These are phyloP conservation scores for Sclerotinia glacialis DNA, from an alignment of 2,329 filamentous ascomycete genomes.

Conservation along the genomic window DNA sequence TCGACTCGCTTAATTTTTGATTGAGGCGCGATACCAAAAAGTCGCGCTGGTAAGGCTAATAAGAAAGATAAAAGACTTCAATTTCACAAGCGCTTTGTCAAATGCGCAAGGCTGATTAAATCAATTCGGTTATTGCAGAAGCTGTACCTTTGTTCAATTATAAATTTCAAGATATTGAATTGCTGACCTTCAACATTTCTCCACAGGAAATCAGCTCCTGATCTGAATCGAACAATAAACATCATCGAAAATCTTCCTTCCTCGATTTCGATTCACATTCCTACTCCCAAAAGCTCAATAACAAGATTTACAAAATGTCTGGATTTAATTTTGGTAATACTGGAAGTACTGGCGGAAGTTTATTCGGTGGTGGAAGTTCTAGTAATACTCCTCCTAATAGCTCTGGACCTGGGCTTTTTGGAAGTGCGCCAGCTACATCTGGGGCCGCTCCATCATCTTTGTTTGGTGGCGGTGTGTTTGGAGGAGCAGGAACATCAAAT, in stretches of 20 bases:
- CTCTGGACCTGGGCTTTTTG: slow-evolving; percentile 20
- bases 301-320: slow-evolving; percentile 32
- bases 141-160: slow-evolving; percentile 20
- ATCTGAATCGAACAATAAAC: slow-evolving; percentile 8
- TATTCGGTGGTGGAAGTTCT: slow-evolving; percentile 16
- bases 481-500: slow-evolving; percentile 6
- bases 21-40: slow-evolving; percentile 21
- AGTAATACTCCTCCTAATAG: slow-evolving; percentile 17
- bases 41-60: slow-evolving; percentile 19
- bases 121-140: slow-evolving; percentile 23
- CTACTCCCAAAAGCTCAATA: neutral
- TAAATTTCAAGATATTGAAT: neutral
- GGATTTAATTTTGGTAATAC: slow-evolving; percentile 40
- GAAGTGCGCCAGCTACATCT: slow-evolving; percentile 24
- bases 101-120: slow-evolving; percentile 27
- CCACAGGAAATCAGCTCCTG: slow-evolving; percentile 9
- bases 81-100: slow-evolving; percentile 26
- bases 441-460: slow-evolving; percentile 26
- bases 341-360: slow-evolving; percentile 23
- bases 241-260: slow-evolving; percentile 19
- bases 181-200: slow-evolving; percentile 13
- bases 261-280: slow-evolving; percentile 9
- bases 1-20: slow-evolving; percentile 22
- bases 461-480: slow-evolving; percentile 26
- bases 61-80: slow-evolving; percentile 20